Percentiles rank a stretch among this genome's conserved stretches.
phyloP scores from a whole-genome alignment of 176 grass and related monocot genomes.

The Phragmites australis region DNA sequence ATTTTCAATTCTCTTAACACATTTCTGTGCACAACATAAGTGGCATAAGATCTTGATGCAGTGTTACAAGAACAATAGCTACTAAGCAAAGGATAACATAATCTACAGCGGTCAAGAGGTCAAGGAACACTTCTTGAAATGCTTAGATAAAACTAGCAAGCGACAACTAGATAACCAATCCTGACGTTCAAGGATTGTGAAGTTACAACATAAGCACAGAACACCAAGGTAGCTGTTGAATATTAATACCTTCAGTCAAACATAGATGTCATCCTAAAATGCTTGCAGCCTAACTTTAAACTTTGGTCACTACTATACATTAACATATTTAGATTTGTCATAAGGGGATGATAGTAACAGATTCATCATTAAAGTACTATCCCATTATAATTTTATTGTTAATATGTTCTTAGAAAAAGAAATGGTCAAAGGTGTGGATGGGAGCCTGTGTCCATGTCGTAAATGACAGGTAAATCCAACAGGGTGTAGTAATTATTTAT shows the following conservation, averaged over 20 bases:
- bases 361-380: neutral
- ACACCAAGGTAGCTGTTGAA: neutral
- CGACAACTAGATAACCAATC: neutral
- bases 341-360: neutral
- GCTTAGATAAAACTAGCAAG: neutral
- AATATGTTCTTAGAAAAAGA: neutral
- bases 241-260: neutral
- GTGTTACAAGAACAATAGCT: conserved; percentile 24
- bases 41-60: conserved; percentile 32
- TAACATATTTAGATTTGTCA: neutral
- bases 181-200: conserved; percentile 3
- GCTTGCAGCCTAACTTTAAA: neutral
- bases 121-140: conserved; percentile 26
- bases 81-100: conserved; percentile 21
- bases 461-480: neutral
- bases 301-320: neutral
- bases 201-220: conserved; percentile 17
- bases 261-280: neutral
- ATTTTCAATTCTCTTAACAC: conserved; percentile 65
- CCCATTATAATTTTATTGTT: neutral
- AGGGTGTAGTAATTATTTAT: neutral
- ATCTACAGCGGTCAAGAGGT: neutral
- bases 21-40: conserved; percentile 59
- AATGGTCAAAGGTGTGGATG: neutral
- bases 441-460: neutral